Evolutionary conservation across 805 yeast genomes (phyloP).

Genomic region (Metschnikowia lachancei): DNA sequence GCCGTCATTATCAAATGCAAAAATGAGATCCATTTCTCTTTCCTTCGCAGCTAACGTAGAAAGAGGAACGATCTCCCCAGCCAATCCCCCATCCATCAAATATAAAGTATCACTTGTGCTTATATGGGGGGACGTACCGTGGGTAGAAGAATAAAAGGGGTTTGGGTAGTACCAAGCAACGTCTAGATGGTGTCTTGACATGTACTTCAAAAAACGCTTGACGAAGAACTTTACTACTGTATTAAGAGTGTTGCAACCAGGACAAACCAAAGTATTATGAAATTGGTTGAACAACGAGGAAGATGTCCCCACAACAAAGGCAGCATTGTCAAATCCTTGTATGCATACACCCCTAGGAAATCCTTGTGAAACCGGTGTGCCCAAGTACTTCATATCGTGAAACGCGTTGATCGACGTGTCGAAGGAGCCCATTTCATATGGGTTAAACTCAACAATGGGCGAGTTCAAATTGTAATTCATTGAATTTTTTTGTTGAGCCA

Average conservation of each 20-base stretch:
- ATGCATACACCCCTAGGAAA: slow-evolving; percentile 29
- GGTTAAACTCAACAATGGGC: slow-evolving; percentile 40
- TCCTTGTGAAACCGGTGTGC: slow-evolving; percentile 35
- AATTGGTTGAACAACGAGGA: slow-evolving; percentile 40
- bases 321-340: slow-evolving; percentile 40
- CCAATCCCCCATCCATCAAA: slow-evolving; percentile 42
- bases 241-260: slow-evolving; percentile 27
- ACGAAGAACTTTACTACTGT: slow-evolving; percentile 26
- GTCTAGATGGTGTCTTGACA: slow-evolving; percentile 29
- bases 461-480: slow-evolving; percentile 33
- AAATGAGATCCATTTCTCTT: slow-evolving; percentile 35
- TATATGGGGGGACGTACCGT: slow-evolving; percentile 27
- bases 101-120: slow-evolving; percentile 31
- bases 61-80: slow-evolving; percentile 37
- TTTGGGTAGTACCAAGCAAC: slow-evolving; percentile 37
- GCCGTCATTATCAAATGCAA: slow-evolving; percentile 36
- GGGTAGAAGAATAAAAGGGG: slow-evolving; percentile 34
- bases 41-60: slow-evolving; percentile 33
- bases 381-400: slow-evolving; percentile 37
- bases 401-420: slow-evolving; percentile 40
- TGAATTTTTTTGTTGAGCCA: slow-evolving; percentile 37
- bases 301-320: slow-evolving; percentile 39
- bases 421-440: slow-evolving; percentile 43
- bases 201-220: slow-evolving; percentile 23
- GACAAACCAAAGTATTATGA: slow-evolving; percentile 36